These are phyloP conservation scores for Fusarium clavum DNA, from an alignment of 2,329 filamentous ascomycete genomes.

Conservation along the genomic window DNA sequence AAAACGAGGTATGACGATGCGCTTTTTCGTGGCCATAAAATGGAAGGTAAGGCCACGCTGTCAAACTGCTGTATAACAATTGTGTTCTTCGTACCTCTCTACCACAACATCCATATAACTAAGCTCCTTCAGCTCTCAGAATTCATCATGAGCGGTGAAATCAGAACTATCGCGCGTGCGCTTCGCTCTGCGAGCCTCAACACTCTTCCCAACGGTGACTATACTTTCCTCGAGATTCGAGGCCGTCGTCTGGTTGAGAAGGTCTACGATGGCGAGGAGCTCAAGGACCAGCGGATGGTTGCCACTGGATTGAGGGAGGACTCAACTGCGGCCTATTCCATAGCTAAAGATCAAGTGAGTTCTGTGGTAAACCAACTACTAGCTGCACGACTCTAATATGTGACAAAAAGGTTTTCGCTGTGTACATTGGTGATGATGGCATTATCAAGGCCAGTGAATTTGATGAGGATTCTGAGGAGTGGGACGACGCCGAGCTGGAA, in stretches of 20 bases:
- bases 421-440: not conserved
- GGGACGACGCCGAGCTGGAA: not conserved
- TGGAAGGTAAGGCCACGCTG: accelerated
- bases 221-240: accelerated
- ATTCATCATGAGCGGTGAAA: not conserved
- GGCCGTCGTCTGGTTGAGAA: not conserved
- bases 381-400: not conserved
- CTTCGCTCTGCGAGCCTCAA: not conserved
- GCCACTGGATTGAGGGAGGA: not conserved
- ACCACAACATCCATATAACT: too few relatives aligned
- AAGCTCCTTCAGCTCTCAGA: accelerated
- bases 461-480: not conserved
- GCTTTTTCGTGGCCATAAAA: not conserved
- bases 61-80: accelerated
- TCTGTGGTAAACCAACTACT: too few relatives aligned
- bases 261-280: not conserved
- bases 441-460: not conserved
- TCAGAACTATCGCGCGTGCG: not conserved
- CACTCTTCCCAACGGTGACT: not conserved
- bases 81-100: too few relatives aligned
- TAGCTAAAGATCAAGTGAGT: not conserved
- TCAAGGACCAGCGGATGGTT: not conserved
- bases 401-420: not conserved
- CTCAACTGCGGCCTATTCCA: not conserved
- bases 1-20: too few relatives aligned